Percentiles rank a stretch among this genome's conserved stretches.
phyloP scores from a whole-genome alignment of 2,329 filamentous ascomycete species.

The Talaromyces sp. region DNA sequence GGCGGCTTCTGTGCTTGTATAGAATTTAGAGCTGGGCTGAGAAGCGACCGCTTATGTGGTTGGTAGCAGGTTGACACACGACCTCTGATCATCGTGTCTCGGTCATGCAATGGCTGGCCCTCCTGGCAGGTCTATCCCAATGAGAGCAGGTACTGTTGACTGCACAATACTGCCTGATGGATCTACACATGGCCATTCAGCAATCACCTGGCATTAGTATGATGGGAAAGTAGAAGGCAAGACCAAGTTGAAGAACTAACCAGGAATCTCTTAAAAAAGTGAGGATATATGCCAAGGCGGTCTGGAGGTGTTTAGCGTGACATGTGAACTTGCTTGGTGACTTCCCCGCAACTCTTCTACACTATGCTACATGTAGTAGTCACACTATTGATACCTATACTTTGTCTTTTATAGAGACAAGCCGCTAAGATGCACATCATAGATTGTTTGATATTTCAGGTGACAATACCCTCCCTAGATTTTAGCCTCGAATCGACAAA shows the following conservation, averaged over 20 bases:
- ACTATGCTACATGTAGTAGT: neutral
- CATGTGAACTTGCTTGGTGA: neutral
- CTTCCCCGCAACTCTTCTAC: slow-evolving; percentile 1
- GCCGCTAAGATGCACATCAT: neutral
- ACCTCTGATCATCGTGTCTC: slow-evolving; percentile 36
- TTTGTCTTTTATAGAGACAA: neutral
- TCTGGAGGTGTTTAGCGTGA: slow-evolving; percentile 7
- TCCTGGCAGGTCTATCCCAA: slow-evolving; percentile 15
- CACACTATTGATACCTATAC: neutral
- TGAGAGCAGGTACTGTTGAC: slow-evolving; percentile 1
- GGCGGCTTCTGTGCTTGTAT: slow-evolving; percentile 40
- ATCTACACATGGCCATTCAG: slow-evolving; percentile 8
- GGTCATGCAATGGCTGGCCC: slow-evolving; percentile 28
- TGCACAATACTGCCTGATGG: slow-evolving; percentile 3
- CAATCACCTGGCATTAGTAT: neutral
- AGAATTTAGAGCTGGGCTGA: slow-evolving; percentile 29
- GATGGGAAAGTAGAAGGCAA: neutral
- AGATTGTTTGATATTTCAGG: neutral
- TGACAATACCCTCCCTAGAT: neutral
- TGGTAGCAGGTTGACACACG: slow-evolving; percentile 34
- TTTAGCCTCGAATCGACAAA: too few species aligned
- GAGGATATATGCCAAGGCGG: slow-evolving; percentile 13
- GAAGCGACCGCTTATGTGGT: slow-evolving; percentile 25
- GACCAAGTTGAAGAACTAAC: neutral
- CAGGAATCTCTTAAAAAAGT: neutral